Percentiles rank a stretch among this genome's conserved stretches.
Conservation (phyloP, 2,329 filamentous ascomycete genomes). For the Clarireedia paspali region DNA sequence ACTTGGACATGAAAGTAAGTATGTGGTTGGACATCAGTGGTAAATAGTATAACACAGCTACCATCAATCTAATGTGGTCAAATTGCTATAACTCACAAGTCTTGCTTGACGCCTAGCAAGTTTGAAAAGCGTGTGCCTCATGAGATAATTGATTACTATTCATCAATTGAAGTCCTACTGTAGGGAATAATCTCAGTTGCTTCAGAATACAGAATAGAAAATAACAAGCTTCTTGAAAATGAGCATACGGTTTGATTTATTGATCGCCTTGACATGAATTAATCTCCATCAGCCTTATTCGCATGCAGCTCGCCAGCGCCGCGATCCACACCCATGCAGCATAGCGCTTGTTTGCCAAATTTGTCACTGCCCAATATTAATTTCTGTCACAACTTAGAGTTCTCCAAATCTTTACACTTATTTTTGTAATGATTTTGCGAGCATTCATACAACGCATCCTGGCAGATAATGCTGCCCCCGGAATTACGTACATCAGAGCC, state of each 20-base stretch:
- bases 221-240: too few species aligned
- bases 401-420: neutral
- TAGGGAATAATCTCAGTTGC: too few species aligned
- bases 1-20: too few species aligned
- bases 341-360: slow-evolving; percentile 7
- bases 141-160: too few species aligned
- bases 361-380: slow-evolving; percentile 1
- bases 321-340: neutral
- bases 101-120: too few species aligned
- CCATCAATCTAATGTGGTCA: too few species aligned
- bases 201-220: too few species aligned
- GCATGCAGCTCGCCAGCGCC: neutral
- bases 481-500: slow-evolving; percentile 1
- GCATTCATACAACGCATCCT: slow-evolving; percentile 15
- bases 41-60: too few species aligned
- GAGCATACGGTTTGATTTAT: neutral
- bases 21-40: too few species aligned
- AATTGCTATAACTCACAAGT: too few species aligned
- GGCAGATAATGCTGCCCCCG: slow-evolving; percentile 18
- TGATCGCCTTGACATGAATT: neutral
- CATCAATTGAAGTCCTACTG: too few species aligned
- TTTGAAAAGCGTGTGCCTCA: too few species aligned
- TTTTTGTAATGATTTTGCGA: slow-evolving; percentile 12
- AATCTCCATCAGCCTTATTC: slow-evolving; percentile 3
- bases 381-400: neutral